Base-by-base conservation (phyloP, 208 protist genomes). In the Trypanosoma vivax region DNA sequence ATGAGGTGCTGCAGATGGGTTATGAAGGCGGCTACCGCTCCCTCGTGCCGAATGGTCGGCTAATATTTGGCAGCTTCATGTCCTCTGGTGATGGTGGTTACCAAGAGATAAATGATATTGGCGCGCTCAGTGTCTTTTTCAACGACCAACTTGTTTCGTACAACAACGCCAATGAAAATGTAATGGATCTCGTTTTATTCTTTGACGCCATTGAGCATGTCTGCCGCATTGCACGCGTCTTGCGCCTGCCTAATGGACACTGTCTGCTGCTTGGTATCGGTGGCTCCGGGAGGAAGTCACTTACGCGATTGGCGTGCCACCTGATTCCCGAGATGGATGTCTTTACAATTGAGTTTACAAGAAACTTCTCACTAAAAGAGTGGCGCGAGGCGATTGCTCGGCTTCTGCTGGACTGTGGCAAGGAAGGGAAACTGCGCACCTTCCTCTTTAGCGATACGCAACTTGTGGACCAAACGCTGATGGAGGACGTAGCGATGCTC, bases 401-500 rank as follows among this genome's bases (percentile, higher is more conserved):
- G 50, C 56, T 98, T 45, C 74, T 98, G 54, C 54, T 94, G 23
- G 86, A 89, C 23, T 94, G 96, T 34, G 97, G 97, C 46, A 83
- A 98, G 53, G 88, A 99, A 40, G 91, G 92, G 23, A 96, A 97
- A 66, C 88, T 81, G 57, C 78, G 86, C 27, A 97, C 98, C 0
- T 98, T 99, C 58, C 75, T 99, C 0, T 95, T 99, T 48, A 92
- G 90, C 21, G 97, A 99, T 79, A 98, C 97, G n/a, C 90, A 96
- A 56, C 83, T 99, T 16, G 73, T 98, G 47, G 82, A 94, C 39
- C 95, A 97, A 13, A 78, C 75, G 28, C 99, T 99, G 61, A 65
- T 99, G 43, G 97, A 99, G 80, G 97, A 99, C 63, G 83, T 99
- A 18, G 98, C 98, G 45, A 94, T 84, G 39, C 70, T 99, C 28